A percentile compares a stretch with the other conserved stretches of the same genome.
Conservation (phyloP, 1,284 basidiomycete species). For the Trichosporon sp. region DNA sequence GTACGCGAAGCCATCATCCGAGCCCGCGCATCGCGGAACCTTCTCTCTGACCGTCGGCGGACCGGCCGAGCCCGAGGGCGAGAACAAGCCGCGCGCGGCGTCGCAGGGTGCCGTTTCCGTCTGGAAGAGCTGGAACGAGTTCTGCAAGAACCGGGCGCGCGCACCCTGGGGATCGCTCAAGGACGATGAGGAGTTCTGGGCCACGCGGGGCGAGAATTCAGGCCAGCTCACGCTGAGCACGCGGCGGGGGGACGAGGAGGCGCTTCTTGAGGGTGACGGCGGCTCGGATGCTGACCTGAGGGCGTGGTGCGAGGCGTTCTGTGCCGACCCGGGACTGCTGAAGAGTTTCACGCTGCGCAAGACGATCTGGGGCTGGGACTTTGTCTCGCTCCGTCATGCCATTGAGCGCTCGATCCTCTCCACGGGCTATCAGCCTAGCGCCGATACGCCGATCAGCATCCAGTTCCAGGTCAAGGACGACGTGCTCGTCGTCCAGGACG, state of each 20-base stretch:
- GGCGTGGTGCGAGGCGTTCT: conserved; percentile 72
- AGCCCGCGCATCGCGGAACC: conserved; percentile 33
- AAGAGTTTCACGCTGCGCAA: conserved; percentile 70
- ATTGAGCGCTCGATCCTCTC: conserved; percentile 62
- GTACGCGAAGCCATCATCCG: conserved; percentile 26
- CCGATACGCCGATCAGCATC: conserved; percentile 56
- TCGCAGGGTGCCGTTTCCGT: not conserved
- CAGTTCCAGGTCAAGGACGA: conserved; percentile 59
- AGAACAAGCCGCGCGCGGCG: conserved; percentile 1
- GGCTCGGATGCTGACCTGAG: conserved; percentile 51
- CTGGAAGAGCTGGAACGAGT: conserved; percentile 24
- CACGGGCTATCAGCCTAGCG: conserved; percentile 62
- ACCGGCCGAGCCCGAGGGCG: not conserved
- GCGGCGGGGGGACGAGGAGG: conserved; percentile 27
- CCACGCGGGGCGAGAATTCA: not conserved
- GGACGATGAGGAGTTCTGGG: conserved; percentile 27
- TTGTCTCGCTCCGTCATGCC: conserved; percentile 56
- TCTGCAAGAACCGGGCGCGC: conserved; percentile 21
- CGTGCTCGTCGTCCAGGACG: conserved; percentile 64
- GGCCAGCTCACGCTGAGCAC: conserved; percentile 7
- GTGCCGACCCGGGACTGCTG: conserved; percentile 63
- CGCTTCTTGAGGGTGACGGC: conserved; percentile 23
- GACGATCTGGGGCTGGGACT: conserved; percentile 71
- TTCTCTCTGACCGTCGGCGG: not conserved
- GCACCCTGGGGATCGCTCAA: conserved; percentile 27